These are phyloP conservation scores for Porodaedalea pini DNA, from an alignment of 1,284 basidiomycete species.

Conservation along the genomic window DNA sequence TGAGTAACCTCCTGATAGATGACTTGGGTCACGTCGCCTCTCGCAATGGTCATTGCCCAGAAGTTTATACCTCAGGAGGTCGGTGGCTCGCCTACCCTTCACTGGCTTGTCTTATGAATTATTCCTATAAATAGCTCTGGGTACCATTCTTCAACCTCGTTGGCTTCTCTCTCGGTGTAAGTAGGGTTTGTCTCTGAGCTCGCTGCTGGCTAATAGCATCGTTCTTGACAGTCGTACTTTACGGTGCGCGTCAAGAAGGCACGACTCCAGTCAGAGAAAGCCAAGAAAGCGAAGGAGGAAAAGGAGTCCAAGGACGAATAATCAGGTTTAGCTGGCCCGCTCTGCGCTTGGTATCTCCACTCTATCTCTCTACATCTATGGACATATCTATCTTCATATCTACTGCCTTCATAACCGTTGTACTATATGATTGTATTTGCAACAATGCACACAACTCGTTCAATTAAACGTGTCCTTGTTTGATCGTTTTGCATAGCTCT, in stretches of 20 bases:
- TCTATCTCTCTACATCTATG: background rate
- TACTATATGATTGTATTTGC: background rate
- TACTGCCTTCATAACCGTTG: background rate
- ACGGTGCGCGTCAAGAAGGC: conserved; percentile 66
- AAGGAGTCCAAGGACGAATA: conserved; percentile 21
- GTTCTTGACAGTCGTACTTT: conserved; percentile 58
- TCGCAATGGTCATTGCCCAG: conserved; percentile 70
- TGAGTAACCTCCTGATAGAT: conserved; percentile 35
- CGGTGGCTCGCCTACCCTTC: conserved; percentile 1
- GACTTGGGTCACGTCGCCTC: conserved; percentile 73
- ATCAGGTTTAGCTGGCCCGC: background rate
- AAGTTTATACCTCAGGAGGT: conserved; percentile 70
- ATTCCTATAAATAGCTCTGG: conserved; percentile 49
- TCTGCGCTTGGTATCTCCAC: background rate
- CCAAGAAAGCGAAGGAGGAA: conserved; percentile 45
- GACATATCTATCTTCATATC: background rate
- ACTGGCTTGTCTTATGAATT: background rate
- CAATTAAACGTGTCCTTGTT: too few relatives aligned
- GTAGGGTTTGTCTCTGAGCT: conserved; percentile 28
- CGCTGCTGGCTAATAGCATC: conserved; percentile 9
- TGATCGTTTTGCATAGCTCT: background rate
- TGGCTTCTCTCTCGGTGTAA: conserved; percentile 61
- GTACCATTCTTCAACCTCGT: conserved; percentile 73
- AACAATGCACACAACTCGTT: background rate
- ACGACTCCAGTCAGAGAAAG: conserved; percentile 47